Conservation (phyloP, 2,329 filamentous ascomycete species). For the Ophiocordyceps camponoti-saundersi region DNA sequence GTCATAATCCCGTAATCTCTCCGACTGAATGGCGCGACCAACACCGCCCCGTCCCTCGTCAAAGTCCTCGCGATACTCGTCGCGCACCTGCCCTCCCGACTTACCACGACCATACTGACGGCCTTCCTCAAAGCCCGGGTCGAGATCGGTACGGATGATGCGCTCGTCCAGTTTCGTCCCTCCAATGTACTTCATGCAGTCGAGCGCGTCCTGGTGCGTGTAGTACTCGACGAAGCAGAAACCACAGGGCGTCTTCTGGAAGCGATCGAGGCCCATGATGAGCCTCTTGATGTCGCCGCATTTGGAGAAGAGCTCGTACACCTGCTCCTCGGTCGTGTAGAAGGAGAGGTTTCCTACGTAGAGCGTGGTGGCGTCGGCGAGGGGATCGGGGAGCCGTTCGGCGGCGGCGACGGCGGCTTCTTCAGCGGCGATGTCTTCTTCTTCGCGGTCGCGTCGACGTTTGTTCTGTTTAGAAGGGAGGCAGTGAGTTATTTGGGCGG, state of each 20-base stretch:
- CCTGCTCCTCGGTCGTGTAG: conserved; percentile 98
- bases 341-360: conserved; percentile 98
- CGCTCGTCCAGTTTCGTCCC: conserved; percentile 96
- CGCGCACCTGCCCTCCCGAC: conserved; percentile 88
- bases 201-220: conserved; percentile 88
- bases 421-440: conserved; percentile 30
- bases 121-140: conserved; percentile 91
- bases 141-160: conserved; percentile 86
- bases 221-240: conserved; percentile 99
- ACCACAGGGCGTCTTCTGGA: conserved; percentile 93
- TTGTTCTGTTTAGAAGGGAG: conserved; percentile 40
- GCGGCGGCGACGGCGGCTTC: conserved; percentile 28
- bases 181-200: conserved; percentile 97
- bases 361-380: conserved; percentile 79
- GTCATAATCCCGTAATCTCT: conserved; percentile 24
- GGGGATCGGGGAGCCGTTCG: conserved; percentile 45
- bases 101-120: conserved; percentile 92
- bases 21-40: conserved; percentile 54
- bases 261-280: conserved; percentile 93
- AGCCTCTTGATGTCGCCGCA: conserved; percentile 96
- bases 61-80: conserved; percentile 94
- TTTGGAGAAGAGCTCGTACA: conserved; percentile 91
- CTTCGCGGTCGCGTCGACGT: conserved; percentile 47
- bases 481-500: too few relatives aligned
- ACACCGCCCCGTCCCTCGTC: conserved; percentile 87